phyloP scores from a whole-genome alignment of 352 stramenopile genomes.

The Chloridella minuta region DNA sequence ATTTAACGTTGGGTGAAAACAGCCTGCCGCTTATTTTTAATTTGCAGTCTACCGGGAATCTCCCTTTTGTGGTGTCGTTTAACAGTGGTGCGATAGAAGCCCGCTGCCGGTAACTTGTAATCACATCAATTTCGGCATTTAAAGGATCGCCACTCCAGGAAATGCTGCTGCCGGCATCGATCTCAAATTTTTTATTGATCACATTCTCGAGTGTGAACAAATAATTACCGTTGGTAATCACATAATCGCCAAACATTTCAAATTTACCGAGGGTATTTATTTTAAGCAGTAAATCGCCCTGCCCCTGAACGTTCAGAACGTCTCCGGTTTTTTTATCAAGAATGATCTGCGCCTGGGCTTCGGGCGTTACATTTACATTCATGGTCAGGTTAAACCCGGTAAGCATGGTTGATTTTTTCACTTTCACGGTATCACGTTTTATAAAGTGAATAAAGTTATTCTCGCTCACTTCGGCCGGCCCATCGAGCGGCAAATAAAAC shows the following conservation, averaged over 20 bases:
- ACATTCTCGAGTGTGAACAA: background rate
- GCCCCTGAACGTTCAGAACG: background rate
- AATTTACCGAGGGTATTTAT: background rate
- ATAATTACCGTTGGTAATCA: background rate
- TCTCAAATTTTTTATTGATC: constrained; percentile 5
- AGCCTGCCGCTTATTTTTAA: background rate
- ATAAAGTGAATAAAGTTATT: background rate
- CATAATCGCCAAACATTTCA: background rate
- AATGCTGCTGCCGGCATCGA: background rate
- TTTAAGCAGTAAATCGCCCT: background rate
- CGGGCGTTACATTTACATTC: background rate
- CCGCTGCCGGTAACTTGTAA: background rate
- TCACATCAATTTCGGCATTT: background rate
- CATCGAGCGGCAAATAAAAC: background rate
- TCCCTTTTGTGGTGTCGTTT: background rate
- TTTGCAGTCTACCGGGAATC: background rate
- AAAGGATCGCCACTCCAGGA: background rate
- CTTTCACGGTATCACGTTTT: background rate
- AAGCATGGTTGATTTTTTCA: background rate
- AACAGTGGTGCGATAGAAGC: background rate
- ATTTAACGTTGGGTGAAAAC: background rate
- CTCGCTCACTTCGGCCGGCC: background rate
- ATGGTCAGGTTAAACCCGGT: background rate
- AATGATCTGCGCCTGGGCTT: background rate
- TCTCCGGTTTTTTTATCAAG: background rate